Evolutionary conservation across 805 yeast genomes (phyloP).

Genomic region (Kuraishia borneana): DNA sequence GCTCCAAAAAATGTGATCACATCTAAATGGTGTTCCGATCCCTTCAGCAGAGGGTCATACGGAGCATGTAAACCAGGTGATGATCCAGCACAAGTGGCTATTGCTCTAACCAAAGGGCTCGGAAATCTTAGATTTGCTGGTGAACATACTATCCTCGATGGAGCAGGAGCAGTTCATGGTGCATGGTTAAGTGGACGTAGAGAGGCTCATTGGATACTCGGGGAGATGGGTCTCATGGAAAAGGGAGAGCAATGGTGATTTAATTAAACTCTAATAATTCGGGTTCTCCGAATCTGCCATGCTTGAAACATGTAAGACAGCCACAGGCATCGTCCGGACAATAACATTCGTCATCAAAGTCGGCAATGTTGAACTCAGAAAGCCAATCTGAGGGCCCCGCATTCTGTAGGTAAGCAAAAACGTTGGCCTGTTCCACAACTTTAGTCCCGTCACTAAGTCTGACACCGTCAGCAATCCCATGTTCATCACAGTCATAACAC

Average conservation of each 20-base stretch:
- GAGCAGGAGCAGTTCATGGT: constrained; percentile 89
- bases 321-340: constrained; percentile 20
- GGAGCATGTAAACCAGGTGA: constrained; percentile 60
- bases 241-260: neutral
- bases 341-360: constrained; percentile 15
- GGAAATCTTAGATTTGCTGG: constrained; percentile 75
- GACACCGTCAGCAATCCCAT: constrained; percentile 20
- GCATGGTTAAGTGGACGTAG: constrained; percentile 72
- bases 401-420: neutral
- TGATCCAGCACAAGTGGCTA: constrained; percentile 52
- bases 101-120: constrained; percentile 50
- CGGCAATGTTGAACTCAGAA: constrained; percentile 3
- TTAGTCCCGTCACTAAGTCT: constrained; percentile 15
- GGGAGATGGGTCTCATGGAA: constrained; percentile 1
- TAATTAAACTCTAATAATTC: neutral
- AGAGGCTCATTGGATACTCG: constrained; percentile 3
- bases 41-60: constrained; percentile 74
- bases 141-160: constrained; percentile 78
- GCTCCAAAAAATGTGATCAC: constrained; percentile 31
- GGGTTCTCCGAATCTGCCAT: constrained; percentile 10
- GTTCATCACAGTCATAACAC: constrained; percentile 21
- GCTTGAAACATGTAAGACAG: constrained; percentile 20
- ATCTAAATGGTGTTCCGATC: constrained; percentile 74
- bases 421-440: constrained; percentile 6
- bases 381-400: neutral